Percentiles rank a stretch among this genome's conserved stretches.
Evolutionary conservation across 192 early-diverging fungal species (phyloP).

Genomic region (Podila epicladia): DNA sequence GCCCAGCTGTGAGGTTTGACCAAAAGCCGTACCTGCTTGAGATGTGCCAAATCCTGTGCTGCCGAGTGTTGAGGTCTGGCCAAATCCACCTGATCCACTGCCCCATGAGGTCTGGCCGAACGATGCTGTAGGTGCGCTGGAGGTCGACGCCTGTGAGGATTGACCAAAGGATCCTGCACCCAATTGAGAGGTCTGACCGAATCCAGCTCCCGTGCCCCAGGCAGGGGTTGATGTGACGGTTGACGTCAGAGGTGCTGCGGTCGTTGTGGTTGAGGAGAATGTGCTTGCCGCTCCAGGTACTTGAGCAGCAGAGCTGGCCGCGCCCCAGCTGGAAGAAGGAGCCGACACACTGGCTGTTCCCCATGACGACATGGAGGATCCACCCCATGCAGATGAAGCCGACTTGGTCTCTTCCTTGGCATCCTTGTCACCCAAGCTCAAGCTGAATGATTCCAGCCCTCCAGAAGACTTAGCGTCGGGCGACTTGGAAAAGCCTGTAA

Average conservation of each 20-base stretch:
- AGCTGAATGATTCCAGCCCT: constrained; percentile 34
- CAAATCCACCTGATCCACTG: constrained; percentile 13
- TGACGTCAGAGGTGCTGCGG: constrained; percentile 15
- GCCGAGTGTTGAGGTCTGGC: constrained; percentile 23
- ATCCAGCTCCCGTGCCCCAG: constrained; percentile 2
- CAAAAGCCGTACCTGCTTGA: constrained; percentile 14
- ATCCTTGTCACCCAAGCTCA: constrained; percentile 27
- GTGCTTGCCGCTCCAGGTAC: background rate
- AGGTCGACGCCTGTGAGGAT: constrained; percentile 6
- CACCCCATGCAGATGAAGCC: constrained; percentile 23
- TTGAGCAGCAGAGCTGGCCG: background rate
- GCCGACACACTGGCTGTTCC: constrained; percentile 9
- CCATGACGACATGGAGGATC: constrained; percentile 37
- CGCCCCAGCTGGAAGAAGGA: constrained; percentile 1
- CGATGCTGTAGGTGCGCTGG: background rate
- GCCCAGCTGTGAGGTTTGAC: constrained; percentile 20
- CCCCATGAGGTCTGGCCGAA: constrained; percentile 19
- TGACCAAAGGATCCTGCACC: constrained; percentile 25
- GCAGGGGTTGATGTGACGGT: constrained; percentile 16
- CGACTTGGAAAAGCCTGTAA: constrained; percentile 7
- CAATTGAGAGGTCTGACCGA: constrained; percentile 14
- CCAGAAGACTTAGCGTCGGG: background rate
- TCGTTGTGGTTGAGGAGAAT: background rate
- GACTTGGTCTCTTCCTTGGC: constrained; percentile 14
- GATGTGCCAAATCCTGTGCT: constrained; percentile 10